Percentiles rank a stretch among this genome's conserved stretches.
phyloP scores from a whole-genome alignment of 805 yeast species.

The Pichia scutulata region DNA sequence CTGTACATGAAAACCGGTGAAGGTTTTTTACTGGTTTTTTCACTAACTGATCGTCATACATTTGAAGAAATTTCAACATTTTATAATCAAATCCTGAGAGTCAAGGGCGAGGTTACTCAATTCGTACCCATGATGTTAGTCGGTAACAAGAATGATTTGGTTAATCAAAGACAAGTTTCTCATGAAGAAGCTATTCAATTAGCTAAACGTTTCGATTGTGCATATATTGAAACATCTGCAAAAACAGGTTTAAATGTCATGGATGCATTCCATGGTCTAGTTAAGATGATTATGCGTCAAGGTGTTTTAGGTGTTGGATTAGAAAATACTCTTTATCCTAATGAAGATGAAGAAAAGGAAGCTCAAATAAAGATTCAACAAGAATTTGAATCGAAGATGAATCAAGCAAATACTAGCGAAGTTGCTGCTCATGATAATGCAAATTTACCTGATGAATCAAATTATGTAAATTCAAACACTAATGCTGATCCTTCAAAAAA shows the following conservation, averaged over 20 bases:
- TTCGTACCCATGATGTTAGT: conserved; percentile 70
- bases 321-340: conserved; percentile 23
- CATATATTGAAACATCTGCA: conserved; percentile 89
- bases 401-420: not conserved
- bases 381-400: not conserved
- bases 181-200: conserved; percentile 50
- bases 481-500: not conserved
- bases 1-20: conserved; percentile 96
- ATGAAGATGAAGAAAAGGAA: conserved; percentile 16
- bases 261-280: conserved; percentile 30
- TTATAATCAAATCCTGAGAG: conserved; percentile 39
- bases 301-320: conserved; percentile 21
- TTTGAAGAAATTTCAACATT: conserved; percentile 80
- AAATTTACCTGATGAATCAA: not conserved
- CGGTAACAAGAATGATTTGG: conserved; percentile 69
- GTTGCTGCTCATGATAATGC: no score
- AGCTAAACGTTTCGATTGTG: conserved; percentile 59
- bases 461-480: not conserved
- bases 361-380: conserved; percentile 12
- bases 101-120: conserved; percentile 41
- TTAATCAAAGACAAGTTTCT: conserved; percentile 55
- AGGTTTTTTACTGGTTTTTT: conserved; percentile 84
- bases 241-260: conserved; percentile 79
- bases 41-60: conserved; percentile 76
- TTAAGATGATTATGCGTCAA: conserved; percentile 26